Base-by-base conservation (phyloP, 345 rosid species). In the Linum usitatissimum region DNA sequence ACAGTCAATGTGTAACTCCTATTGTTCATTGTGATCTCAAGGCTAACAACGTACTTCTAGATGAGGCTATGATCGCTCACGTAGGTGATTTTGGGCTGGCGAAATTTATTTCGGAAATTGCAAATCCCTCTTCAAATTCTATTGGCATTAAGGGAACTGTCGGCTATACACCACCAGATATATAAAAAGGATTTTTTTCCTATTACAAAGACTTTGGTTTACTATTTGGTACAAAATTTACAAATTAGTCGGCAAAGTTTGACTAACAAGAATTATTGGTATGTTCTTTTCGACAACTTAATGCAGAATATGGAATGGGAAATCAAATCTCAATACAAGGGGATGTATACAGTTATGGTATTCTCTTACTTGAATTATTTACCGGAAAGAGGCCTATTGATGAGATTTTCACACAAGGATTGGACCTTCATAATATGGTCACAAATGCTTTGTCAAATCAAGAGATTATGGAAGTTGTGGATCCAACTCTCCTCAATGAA, bases 11-110 rank as follows among this genome's bases (percentile, higher is more conserved):
- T 7, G 51, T 31, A 63, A 6, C 28, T 40, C 30, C 66, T 36
- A 56, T 31, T 23, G 64, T 62, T 15, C 62, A 48, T 49, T 62
- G 57, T 20, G 57, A 48, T 34, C 63, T 57, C n/a, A 63, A 63
- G 48, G 59, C 59, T 17, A 63, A 28, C 59, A 63, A 21, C 10
- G 21, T 63, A 30, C 63, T 57, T 8, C 63, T 53, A 6, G 67
- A 49, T 21, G 54, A 63, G 3, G 38, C 63, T 4, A 39, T 30
- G 57, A 19, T 28, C 1, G 66, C 49, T 12, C 66, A 61, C 61
- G 61, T 61, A 17, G 60, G 61, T 20, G 71, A 68, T 23, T 68
- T 55, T 42, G 62, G 71, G 30, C 8, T 68, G 2, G 48, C 66
- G 39, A 30, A 49, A 28, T 57, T 68, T 19, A 38, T 62, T 40